These are phyloP conservation scores for Nitzschia palea DNA, from an alignment of 108 stramenopile species.

Conservation along the genomic window DNA sequence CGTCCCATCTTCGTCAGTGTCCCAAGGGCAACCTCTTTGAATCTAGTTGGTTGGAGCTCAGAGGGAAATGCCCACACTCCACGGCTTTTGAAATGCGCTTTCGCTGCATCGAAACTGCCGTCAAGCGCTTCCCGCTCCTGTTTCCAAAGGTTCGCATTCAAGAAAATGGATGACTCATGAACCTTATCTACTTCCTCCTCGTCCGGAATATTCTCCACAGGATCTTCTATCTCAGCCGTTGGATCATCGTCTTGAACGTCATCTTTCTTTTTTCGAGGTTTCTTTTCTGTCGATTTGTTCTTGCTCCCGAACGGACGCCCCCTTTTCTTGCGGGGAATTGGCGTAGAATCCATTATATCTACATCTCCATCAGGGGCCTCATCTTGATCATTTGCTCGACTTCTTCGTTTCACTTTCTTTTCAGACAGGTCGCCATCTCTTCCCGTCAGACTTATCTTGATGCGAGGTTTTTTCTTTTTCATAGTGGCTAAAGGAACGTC, in stretches of 20 bases:
- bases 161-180: background rate
- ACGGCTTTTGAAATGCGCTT: conserved; percentile 37
- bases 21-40: conserved; percentile 60
- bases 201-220: conserved; percentile 5
- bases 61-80: conserved; percentile 72
- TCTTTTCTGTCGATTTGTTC: conserved; percentile 9
- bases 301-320: conserved; percentile 5
- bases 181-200: background rate
- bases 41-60: conserved; percentile 37
- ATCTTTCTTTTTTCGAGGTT: background rate
- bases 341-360: conserved; percentile 4
- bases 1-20: conserved; percentile 51
- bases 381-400: conserved; percentile 17
- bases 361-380: conserved; percentile 9
- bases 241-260: background rate
- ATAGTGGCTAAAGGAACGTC: conserved; percentile 30
- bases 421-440: conserved; percentile 6
- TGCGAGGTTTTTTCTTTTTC: conserved; percentile 57
- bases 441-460: conserved; percentile 44
- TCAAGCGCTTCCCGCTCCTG: conserved; percentile 41
- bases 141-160: conserved; percentile 47
- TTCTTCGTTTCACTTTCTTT: conserved; percentile 27
- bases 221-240: conserved; percentile 3
- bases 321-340: conserved; percentile 13
- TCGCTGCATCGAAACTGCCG: conserved; percentile 53